A percentile compares a stretch with the other conserved stretches of the same genome.
These are phyloP conservation scores for Trypanosoma vivax DNA, from an alignment of 208 protist species.

Conservation along the genomic window DNA sequence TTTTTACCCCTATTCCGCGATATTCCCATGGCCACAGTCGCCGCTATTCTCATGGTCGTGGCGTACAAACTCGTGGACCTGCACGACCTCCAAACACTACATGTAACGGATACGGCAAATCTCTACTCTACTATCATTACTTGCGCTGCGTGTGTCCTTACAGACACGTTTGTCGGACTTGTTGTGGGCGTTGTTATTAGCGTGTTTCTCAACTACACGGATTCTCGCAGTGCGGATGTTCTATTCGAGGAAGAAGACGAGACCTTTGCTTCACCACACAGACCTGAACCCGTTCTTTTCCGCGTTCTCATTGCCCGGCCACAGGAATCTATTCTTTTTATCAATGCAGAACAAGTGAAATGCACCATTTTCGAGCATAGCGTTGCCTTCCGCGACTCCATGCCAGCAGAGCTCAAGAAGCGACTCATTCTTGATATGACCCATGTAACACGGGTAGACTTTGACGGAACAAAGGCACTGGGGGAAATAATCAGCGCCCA, in stretches of 20 bases:
- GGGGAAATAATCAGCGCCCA: slow-evolving; percentile 25
- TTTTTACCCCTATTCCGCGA: slow-evolving; percentile 21
- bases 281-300: slow-evolving; percentile 13
- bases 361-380: slow-evolving; percentile 15
- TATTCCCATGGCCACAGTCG: slow-evolving; percentile 24
- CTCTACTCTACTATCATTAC: slow-evolving; percentile 28
- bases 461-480: slow-evolving; percentile 23
- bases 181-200: slow-evolving; percentile 22
- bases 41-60: slow-evolving; percentile 28
- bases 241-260: slow-evolving; percentile 25
- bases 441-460: slow-evolving; percentile 19
- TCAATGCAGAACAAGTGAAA: slow-evolving; percentile 18
- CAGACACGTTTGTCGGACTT: slow-evolving; percentile 25
- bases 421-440: slow-evolving; percentile 24
- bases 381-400: slow-evolving; percentile 13
- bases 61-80: slow-evolving; percentile 27
- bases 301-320: slow-evolving; percentile 21
- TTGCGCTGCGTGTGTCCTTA: slow-evolving; percentile 19
- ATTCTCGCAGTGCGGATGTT: not conserved
- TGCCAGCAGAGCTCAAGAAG: slow-evolving; percentile 9
- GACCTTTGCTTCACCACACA: slow-evolving; percentile 17
- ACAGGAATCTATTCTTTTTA: slow-evolving; percentile 21
- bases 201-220: slow-evolving; percentile 20
- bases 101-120: slow-evolving; percentile 26
- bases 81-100: slow-evolving; percentile 17